Percentiles rank a stretch among this genome's conserved stretches.
Evolutionary conservation across 2,329 filamentous ascomycete species (phyloP).

Genomic region (Metarhizium anisopliae): DNA sequence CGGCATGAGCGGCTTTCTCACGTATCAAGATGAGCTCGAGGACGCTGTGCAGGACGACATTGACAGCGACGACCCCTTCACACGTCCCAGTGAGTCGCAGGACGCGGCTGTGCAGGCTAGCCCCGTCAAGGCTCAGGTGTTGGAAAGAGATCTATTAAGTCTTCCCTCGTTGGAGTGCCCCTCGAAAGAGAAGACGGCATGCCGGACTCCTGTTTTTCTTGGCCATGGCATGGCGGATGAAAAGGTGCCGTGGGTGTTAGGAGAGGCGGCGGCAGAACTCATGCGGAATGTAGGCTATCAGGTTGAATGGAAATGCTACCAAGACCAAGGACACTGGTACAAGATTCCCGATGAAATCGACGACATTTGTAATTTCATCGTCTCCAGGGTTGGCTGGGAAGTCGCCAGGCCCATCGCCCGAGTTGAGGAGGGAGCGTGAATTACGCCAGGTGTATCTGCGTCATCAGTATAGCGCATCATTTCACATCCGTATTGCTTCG

Average conservation of each 20-base stretch:
- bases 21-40: slow-evolving; percentile 27
- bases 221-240: slow-evolving; percentile 32
- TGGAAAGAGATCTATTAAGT: slow-evolving; percentile 19
- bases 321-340: slow-evolving; percentile 36
- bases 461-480: too few species aligned
- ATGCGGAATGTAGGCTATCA: slow-evolving; percentile 23
- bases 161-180: slow-evolving; percentile 12
- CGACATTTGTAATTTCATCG: slow-evolving; percentile 29
- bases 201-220: slow-evolving; percentile 31
- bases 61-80: slow-evolving; percentile 16
- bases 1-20: slow-evolving; percentile 38
- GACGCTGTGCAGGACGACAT: slow-evolving; percentile 11
- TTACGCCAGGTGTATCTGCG: too few species aligned
- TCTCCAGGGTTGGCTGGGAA: too few species aligned
- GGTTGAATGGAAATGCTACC: slow-evolving; percentile 22
- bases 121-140: background rate
- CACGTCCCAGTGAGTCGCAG: background rate
- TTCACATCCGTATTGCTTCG: too few species aligned
- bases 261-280: slow-evolving; percentile 17
- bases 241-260: slow-evolving; percentile 24
- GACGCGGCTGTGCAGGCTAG: too few species aligned
- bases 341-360: slow-evolving; percentile 34
- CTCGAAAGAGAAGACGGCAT: slow-evolving; percentile 5
- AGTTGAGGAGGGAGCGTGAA: too few species aligned
- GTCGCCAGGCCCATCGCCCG: too few species aligned